Evolutionary conservation across 225 moss, liverwort and hornwort species (phyloP).

Genomic region (Rhytidiadelphus loreus): DNA sequence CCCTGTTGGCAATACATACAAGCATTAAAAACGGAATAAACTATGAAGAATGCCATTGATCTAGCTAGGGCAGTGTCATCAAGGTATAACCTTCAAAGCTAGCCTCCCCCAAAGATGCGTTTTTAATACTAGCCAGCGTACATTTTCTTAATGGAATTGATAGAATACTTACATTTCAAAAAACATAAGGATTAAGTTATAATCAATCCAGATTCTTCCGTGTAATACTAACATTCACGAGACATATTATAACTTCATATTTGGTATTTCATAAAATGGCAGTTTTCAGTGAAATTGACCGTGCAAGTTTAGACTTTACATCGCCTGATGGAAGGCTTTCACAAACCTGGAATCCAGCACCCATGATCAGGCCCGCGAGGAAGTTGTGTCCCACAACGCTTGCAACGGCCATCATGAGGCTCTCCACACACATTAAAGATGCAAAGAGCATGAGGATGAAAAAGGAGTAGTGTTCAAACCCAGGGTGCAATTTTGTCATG

Average conservation of each 20-base stretch:
- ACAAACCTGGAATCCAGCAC: constrained; percentile 40
- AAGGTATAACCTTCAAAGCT: background rate
- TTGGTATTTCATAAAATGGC: background rate
- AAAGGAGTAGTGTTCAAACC: constrained; percentile 22
- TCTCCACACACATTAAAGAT: constrained; percentile 24
- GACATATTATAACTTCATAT: background rate
- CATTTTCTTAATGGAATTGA: no score
- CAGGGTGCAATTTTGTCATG: constrained; percentile 27
- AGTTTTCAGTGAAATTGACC: no score
- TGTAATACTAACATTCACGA: background rate
- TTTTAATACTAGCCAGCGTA: background rate
- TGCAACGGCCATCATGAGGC: constrained; percentile 44
- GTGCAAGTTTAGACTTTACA: background rate
- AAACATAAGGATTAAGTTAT: background rate
- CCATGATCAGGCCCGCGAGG: constrained; percentile 31
- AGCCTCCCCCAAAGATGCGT: background rate
- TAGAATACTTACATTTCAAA: background rate
- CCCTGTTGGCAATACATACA: constrained; percentile 2
- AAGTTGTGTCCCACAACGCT: constrained; percentile 39
- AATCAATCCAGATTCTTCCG: no score
- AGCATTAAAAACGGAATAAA: background rate
- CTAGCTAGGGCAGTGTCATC: background rate
- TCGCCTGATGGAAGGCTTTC: background rate
- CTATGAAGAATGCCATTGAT: background rate
- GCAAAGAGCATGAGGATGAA: constrained; percentile 40